Conservation (phyloP, 2,329 filamentous ascomycete genomes). For the Fusarium mundagurra region DNA sequence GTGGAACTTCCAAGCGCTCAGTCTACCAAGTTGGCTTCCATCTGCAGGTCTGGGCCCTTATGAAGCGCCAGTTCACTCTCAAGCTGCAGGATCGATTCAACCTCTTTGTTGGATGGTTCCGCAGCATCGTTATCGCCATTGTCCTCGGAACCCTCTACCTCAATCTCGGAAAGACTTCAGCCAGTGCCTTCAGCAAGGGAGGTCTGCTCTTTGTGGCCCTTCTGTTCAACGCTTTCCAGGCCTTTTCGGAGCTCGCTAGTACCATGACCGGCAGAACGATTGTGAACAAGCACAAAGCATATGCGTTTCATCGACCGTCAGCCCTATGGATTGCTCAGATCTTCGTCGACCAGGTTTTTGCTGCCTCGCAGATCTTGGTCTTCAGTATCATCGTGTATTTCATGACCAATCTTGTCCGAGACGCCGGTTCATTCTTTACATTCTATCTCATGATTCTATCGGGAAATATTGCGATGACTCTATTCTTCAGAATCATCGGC, state of each 20-base stretch:
- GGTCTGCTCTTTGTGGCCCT: constrained; percentile 84
- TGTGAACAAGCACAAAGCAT: constrained; percentile 85
- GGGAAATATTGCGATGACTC: constrained; percentile 76
- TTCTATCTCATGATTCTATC: constrained; percentile 77
- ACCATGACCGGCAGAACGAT: constrained; percentile 82
- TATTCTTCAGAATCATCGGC: constrained; percentile 80
- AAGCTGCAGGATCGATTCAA: constrained; percentile 88
- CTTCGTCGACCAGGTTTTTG: constrained; percentile 78
- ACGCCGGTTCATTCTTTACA: constrained; percentile 80
- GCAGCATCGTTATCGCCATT: constrained; percentile 77
- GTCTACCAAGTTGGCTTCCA: constrained; percentile 88
- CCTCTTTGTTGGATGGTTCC: constrained; percentile 76
- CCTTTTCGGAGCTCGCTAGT: constrained; percentile 78
- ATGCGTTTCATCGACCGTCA: constrained; percentile 83
- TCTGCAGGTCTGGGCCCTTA: constrained; percentile 82
- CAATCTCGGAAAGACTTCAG: constrained; percentile 70
- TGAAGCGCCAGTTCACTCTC: constrained; percentile 84
- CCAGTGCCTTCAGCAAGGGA: constrained; percentile 82
- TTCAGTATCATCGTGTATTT: constrained; percentile 84
- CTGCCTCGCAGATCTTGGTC: constrained; percentile 73
- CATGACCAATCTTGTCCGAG: constrained; percentile 75
- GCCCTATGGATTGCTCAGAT: constrained; percentile 88
- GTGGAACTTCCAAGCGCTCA: constrained; percentile 76
- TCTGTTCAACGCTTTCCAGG: constrained; percentile 88
- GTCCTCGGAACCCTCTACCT: constrained; percentile 84